A percentile compares a stretch with the other conserved stretches of the same genome.
Conservation (phyloP, 2,329 filamentous ascomycete genomes). For the Thelonectria rubi region DNA sequence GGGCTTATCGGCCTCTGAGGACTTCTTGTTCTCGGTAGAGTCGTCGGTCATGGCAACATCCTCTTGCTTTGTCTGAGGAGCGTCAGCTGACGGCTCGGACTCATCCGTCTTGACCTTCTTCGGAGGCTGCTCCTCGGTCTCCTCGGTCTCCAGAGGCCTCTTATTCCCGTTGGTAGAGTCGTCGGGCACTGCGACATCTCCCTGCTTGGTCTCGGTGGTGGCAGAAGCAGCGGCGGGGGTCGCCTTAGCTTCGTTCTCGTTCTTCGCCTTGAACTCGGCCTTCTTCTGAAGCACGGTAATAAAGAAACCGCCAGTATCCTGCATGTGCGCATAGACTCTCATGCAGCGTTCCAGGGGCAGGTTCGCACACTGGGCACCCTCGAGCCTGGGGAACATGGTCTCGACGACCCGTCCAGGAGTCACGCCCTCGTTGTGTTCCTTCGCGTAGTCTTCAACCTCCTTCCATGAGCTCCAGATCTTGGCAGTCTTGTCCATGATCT, state of each 20-base stretch:
- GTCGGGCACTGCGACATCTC: constrained; percentile 46
- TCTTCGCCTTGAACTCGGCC: constrained; percentile 81
- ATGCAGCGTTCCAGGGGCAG: constrained; percentile 90
- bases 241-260: constrained; percentile 67
- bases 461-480: constrained; percentile 84
- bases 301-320: constrained; percentile 98
- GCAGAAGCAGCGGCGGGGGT: constrained; percentile 21
- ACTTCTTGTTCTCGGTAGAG: constrained; percentile 47
- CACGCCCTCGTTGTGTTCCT: constrained; percentile 63
- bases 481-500: constrained; percentile 87
- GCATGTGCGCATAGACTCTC: constrained; percentile 91
- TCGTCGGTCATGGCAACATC: constrained; percentile 46
- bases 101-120: constrained; percentile 39
- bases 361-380: constrained; percentile 62
- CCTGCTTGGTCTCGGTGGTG: constrained; percentile 33
- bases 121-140: constrained; percentile 51
- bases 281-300: constrained; percentile 95
- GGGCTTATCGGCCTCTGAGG: constrained; percentile 47
- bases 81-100: constrained; percentile 19
- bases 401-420: constrained; percentile 75
- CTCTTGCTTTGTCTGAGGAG: constrained; percentile 36
- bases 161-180: constrained; percentile 46
- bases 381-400: constrained; percentile 81
- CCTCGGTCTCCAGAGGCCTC: constrained; percentile 48
- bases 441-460: constrained; percentile 76